Base-by-base conservation (phyloP, 2,329 filamentous ascomycete genomes). In the Macrophomina tecta region DNA sequence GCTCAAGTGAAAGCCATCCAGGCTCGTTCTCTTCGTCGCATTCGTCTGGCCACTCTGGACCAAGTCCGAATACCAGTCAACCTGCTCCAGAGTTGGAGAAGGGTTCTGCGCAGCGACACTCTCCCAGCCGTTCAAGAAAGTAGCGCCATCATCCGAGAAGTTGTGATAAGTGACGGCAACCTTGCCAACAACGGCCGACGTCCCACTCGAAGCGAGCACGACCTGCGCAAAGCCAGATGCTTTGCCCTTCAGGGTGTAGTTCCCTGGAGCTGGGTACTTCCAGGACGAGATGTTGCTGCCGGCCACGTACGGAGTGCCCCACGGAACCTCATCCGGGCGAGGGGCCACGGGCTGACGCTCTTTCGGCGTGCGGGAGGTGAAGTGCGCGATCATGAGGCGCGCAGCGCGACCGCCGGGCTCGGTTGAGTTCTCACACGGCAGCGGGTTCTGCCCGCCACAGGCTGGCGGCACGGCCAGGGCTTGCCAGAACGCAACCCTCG, bases 381-480 rank as follows among this genome's bases (percentile, higher is more conserved):
- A 73, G 11, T 68, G 70, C 0, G 82, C 82, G 8, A 84, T 42
- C 79, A 84, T 82, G 1, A 82, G 61, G 7, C 82, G 78, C 28
- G 79, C 74, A 5, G 73, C 74, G 7, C 80, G 74, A 1, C 77
- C 79, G 2, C 79, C 80, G 0, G 73, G 75, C 5, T 76, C 78
- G 0, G 77, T 81, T 0, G 81, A 83, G 0, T 71, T 68, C 5
- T 76, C 77, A 65, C 82, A 84, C 2, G 74, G 73, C 0, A 83
- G 74, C 0, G 81, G 78, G 49, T 84, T 84, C 0, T 18, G 32
- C 0, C 82, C 82, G 0, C 81, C 82, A 67, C 82, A 85, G 0
- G 76, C 77, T 0, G 82, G 82, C 0, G 76, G 67, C 1, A 77
- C 69, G 0, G 77, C 76, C 6, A 81, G 70, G 3, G 72, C 72